Evolutionary conservation across 805 yeast genomes (phyloP).

Genomic region (Maudiozyma serrabonitensis): DNA sequence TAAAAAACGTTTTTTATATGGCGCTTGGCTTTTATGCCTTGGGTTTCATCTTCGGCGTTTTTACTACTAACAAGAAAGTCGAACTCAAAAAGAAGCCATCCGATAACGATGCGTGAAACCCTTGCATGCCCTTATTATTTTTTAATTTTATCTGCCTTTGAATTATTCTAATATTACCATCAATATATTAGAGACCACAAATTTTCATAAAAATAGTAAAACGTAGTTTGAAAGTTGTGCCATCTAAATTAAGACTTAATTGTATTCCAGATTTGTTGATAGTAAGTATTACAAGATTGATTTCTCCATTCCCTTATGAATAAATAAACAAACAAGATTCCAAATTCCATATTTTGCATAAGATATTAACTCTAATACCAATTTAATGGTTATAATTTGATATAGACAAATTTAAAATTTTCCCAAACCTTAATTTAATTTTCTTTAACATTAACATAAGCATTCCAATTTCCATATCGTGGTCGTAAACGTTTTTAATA

Average conservation of each 20-base stretch:
- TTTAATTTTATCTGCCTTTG: too few species aligned
- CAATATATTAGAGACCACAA: too few species aligned
- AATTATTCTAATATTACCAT: too few species aligned
- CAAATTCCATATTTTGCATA: too few species aligned
- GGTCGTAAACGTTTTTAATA: neutral
- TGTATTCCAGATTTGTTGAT: too few species aligned
- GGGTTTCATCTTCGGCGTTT: conserved; percentile 11
- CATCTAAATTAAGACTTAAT: too few species aligned
- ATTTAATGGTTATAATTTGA: neutral
- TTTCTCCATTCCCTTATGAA: neutral
- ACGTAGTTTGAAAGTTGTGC: too few species aligned
- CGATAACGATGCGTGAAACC: neutral
- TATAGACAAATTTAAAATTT: too few species aligned
- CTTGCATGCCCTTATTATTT: neutral
- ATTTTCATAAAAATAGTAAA: too few species aligned
- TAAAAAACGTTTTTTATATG: conserved; percentile 17
- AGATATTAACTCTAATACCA: too few species aligned
- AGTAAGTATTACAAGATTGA: neutral
- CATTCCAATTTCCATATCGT: neutral
- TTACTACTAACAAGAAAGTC: conserved; percentile 14
- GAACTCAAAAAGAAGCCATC: neutral
- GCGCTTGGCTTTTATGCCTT: conserved; percentile 12
- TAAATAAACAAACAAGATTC: too few species aligned
- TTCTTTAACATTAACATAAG: too few species aligned
- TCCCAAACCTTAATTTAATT: neutral